A percentile compares a stretch with the other conserved stretches of the same genome.
These are phyloP conservation scores for Verticillium tricorpus DNA, from an alignment of 2,329 filamentous ascomycete genomes.

Conservation along the genomic window DNA sequence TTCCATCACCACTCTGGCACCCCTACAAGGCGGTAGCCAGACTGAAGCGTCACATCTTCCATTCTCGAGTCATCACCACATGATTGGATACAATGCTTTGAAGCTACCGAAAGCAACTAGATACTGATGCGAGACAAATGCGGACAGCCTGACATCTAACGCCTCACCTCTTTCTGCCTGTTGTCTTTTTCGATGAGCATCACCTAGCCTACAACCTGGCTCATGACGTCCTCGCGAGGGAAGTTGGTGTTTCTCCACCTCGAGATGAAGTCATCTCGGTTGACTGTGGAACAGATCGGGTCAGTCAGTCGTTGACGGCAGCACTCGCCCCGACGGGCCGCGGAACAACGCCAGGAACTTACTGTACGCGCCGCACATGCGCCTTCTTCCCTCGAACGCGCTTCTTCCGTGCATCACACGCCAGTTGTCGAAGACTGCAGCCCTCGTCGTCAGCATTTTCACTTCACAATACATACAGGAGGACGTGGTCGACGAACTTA, in stretches of 20 bases:
- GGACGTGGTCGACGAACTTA: constrained; percentile 55
- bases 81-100: too few species aligned
- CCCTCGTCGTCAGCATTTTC: not conserved
- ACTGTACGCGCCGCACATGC: constrained; percentile 91
- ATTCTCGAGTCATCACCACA: too few species aligned
- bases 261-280: constrained; percentile 76
- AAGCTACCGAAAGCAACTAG: too few species aligned
- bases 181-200: not conserved
- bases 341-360: constrained; percentile 32
- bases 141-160: not conserved
- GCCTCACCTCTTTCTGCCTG: not conserved
- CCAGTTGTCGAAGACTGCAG: constrained; percentile 90
- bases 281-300: constrained; percentile 47
- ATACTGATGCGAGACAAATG: too few species aligned
- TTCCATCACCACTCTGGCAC: too few species aligned
- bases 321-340: not conserved
- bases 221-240: constrained; percentile 37
- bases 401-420: constrained; percentile 83
- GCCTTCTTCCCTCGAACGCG: constrained; percentile 75
- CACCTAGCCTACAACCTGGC: constrained; percentile 10
- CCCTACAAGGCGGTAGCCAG: too few species aligned
- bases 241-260: constrained; percentile 70
- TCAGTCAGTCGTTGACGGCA: not conserved
- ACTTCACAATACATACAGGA: constrained; percentile 5
- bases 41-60: too few species aligned